Conservation (phyloP, 371 early-diverging fungal genomes). For the Scutellospora calospora region DNA sequence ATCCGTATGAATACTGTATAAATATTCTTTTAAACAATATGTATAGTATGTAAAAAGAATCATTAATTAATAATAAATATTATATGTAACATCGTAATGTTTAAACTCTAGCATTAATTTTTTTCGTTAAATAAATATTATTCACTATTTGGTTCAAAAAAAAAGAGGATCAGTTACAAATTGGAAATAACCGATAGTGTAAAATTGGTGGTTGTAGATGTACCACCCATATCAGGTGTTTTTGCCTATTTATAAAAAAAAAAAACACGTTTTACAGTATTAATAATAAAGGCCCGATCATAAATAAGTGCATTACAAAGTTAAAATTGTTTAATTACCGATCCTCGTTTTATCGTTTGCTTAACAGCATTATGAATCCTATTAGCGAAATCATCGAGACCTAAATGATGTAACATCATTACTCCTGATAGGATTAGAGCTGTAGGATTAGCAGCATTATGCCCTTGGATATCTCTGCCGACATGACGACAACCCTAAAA, state of each 20-base stretch:
- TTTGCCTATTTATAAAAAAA: conserved; percentile 49
- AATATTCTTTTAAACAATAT: too few species aligned
- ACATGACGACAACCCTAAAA: conserved; percentile 91
- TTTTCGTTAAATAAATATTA: too few species aligned
- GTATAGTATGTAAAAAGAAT: too few species aligned
- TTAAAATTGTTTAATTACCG: conserved; percentile 9
- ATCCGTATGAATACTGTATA: too few species aligned
- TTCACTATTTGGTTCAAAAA: too few species aligned
- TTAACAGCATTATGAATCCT: conserved; percentile 83
- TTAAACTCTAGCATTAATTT: too few species aligned
- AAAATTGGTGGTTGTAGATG: conserved; percentile 87
- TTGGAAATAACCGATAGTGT: conserved; percentile 79
- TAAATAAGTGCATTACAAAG: neutral
- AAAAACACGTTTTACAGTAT: too few species aligned
- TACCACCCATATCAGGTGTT: conserved; percentile 86
- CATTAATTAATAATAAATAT: too few species aligned
- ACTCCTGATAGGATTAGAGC: conserved; percentile 89
- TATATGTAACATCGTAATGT: too few species aligned
- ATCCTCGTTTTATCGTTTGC: conserved; percentile 72
- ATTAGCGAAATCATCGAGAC: conserved; percentile 84
- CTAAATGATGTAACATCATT: conserved; percentile 93
- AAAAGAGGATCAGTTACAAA: too few species aligned
- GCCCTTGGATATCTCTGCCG: conserved; percentile 89
- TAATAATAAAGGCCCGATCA: neutral
- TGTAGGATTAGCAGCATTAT: conserved; percentile 94